Evolutionary conservation across 2,329 filamentous ascomycete genomes (phyloP).

Genomic region (Hypoxylon sp.): DNA sequence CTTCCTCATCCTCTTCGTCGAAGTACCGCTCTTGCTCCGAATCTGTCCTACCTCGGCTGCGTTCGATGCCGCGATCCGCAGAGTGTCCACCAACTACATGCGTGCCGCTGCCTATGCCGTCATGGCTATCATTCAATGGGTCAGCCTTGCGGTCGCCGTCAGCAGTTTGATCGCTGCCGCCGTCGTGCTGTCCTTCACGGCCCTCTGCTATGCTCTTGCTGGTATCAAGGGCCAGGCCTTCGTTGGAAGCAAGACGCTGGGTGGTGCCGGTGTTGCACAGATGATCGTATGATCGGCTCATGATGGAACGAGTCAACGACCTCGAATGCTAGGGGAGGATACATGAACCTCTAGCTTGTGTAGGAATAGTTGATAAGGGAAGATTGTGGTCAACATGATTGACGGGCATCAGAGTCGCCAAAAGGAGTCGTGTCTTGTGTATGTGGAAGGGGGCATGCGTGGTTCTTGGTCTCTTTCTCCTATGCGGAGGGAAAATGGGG

Average conservation of each 20-base stretch:
- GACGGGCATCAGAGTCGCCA: slow-evolving; percentile 27
- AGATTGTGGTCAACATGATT: slow-evolving; percentile 23
- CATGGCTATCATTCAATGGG: slow-evolving; percentile 88
- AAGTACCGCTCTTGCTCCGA: slow-evolving; percentile 93
- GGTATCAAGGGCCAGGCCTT: slow-evolving; percentile 88
- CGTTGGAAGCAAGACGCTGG: slow-evolving; percentile 94
- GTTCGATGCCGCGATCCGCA: slow-evolving; percentile 92
- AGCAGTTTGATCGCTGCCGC: slow-evolving; percentile 89
- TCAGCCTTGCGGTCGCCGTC: slow-evolving; percentile 76
- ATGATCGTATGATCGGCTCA: slow-evolving; percentile 85
- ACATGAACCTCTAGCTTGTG: slow-evolving; percentile 16
- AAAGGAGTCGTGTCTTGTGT: slow-evolving; percentile 34
- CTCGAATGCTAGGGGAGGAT: slow-evolving; percentile 12
- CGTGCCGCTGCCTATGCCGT: slow-evolving; percentile 87
- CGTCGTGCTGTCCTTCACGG: slow-evolving; percentile 82
- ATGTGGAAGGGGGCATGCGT: slow-evolving; percentile 22
- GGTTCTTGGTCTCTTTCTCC: slow-evolving; percentile 31
- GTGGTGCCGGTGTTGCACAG: slow-evolving; percentile 92
- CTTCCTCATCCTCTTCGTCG: slow-evolving; percentile 85
- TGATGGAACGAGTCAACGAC: slow-evolving; percentile 7
- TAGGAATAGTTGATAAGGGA: slow-evolving; percentile 22
- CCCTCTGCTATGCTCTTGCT: slow-evolving; percentile 84
- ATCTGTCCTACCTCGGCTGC: slow-evolving; percentile 95
- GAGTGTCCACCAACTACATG: slow-evolving; percentile 96
- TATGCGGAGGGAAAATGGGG: slow-evolving; percentile 35